These are phyloP conservation scores for Phyllosticta citrichinensis DNA, from an alignment of 2,329 filamentous ascomycete genomes.

Conservation along the genomic window DNA sequence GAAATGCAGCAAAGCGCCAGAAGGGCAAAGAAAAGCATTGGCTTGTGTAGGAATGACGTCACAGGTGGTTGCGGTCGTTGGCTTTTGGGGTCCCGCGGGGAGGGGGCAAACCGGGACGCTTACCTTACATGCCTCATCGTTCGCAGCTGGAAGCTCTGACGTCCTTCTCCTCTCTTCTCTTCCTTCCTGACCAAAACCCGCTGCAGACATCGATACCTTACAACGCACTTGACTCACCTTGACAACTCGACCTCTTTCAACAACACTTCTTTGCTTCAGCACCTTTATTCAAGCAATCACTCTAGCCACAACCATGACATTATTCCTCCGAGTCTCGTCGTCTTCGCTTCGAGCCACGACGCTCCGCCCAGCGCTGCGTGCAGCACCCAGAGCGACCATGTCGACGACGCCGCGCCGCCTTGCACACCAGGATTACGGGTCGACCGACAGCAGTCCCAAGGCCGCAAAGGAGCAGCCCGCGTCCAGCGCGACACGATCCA, in stretches of 20 bases:
- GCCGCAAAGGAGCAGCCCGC: constrained; percentile 31
- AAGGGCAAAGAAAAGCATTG: not conserved
- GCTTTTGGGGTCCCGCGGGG: not conserved
- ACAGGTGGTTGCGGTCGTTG: not conserved
- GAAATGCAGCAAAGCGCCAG: not conserved
- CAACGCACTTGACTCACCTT: too few species aligned
- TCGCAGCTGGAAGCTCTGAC: too few species aligned
- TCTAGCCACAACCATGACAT: constrained; percentile 18
- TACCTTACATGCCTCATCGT: too few species aligned
- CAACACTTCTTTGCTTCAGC: too few species aligned
- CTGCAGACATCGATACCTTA: too few species aligned
- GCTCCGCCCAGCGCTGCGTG: constrained; percentile 12
- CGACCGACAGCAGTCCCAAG: constrained; percentile 32
- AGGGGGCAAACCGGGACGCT: too few species aligned
- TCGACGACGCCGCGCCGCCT: constrained; percentile 20
- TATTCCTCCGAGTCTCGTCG: constrained; percentile 21
- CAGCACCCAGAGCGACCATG: constrained; percentile 19
- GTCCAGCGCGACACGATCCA: constrained; percentile 23
- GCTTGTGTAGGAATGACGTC: not conserved
- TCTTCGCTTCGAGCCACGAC: constrained; percentile 16
- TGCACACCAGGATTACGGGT: constrained; percentile 33
- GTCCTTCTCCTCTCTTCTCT: too few species aligned
- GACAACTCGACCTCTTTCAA: not conserved
- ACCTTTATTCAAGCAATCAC: not conserved
- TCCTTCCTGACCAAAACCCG: too few species aligned